Percentiles rank a stretch among this genome's conserved stretches.
Evolutionary conservation across 2,329 filamentous ascomycete species (phyloP).

Genomic region (Fusarium aywerte): DNA sequence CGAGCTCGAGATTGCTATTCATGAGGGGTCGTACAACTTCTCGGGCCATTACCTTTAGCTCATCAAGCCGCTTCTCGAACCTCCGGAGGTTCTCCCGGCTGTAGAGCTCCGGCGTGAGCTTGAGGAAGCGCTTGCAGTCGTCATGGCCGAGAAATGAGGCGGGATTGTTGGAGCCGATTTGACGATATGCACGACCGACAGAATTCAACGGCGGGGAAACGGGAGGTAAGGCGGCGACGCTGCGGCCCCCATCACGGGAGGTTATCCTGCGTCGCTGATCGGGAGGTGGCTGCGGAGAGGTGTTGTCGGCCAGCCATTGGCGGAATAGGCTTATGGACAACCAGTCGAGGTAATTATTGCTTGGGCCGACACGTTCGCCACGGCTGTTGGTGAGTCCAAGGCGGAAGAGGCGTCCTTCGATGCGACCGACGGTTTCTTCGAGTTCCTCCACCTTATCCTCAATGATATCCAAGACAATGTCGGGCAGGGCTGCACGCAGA

Average conservation of each 20-base stretch:
- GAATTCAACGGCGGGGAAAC: slow-evolving; percentile 63
- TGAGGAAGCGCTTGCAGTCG: slow-evolving; percentile 90
- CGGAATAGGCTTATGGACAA: slow-evolving; percentile 87
- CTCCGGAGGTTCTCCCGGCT: slow-evolving; percentile 84
- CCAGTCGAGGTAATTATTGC: slow-evolving; percentile 88
- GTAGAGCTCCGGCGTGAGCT: slow-evolving; percentile 83
- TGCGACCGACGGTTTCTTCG: slow-evolving; percentile 80
- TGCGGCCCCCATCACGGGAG: slow-evolving; percentile 47
- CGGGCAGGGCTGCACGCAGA: slow-evolving; percentile 77
- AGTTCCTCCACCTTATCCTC: slow-evolving; percentile 96
- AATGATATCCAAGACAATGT: slow-evolving; percentile 84
- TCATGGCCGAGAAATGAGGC: slow-evolving; percentile 81
- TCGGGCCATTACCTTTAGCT: slow-evolving; percentile 84
- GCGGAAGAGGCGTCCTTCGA: slow-evolving; percentile 85
- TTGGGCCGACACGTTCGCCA: slow-evolving; percentile 84
- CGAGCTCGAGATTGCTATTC: slow-evolving; percentile 85
- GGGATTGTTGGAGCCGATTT: slow-evolving; percentile 71
- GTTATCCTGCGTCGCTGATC: slow-evolving; percentile 45
- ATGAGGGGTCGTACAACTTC: slow-evolving; percentile 88
- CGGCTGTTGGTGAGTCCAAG: slow-evolving; percentile 80
- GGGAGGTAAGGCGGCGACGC: slow-evolving; percentile 52
- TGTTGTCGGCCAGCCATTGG: slow-evolving; percentile 93
- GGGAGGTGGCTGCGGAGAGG: slow-evolving; percentile 67
- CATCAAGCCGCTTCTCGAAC: slow-evolving; percentile 88
- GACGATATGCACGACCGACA: slow-evolving; percentile 79